These are phyloP conservation scores for Phytophthora ohioensis DNA, from an alignment of 352 stramenopile genomes.

Conservation along the genomic window DNA sequence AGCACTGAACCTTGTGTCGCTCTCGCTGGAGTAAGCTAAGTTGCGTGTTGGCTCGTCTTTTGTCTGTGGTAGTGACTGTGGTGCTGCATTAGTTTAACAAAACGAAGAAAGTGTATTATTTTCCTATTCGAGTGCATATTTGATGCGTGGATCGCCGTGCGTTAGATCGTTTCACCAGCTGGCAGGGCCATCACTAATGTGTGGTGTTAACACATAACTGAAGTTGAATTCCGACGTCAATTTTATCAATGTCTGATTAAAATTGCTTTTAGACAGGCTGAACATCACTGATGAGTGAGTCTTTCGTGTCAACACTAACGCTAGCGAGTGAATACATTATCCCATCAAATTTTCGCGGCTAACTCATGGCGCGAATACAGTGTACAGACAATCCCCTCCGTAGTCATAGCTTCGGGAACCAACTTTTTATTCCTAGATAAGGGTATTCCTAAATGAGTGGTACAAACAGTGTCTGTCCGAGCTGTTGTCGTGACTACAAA, in stretches of 20 bases:
- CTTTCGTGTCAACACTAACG: not conserved
- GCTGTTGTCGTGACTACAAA: no score
- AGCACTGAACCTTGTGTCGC: constrained; percentile 44
- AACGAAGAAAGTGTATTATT: constrained; percentile 34
- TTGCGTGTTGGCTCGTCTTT: constrained; percentile 21
- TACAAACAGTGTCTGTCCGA: no score
- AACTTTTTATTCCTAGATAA: no score
- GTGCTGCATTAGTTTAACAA: constrained; percentile 24
- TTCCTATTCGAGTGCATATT: constrained; percentile 13
- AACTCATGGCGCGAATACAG: no score
- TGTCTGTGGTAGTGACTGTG: not conserved
- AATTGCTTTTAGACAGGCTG: constrained; percentile 8
- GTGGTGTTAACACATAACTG: constrained; percentile 5
- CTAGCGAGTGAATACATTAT: not conserved
- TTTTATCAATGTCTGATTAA: constrained; percentile 21
- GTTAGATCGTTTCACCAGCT: constrained; percentile 16
- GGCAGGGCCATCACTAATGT: constrained; percentile 19
- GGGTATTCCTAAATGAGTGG: no score
- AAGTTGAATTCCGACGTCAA: constrained; percentile 30
- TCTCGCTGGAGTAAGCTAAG: constrained; percentile 28
- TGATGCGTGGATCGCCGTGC: constrained; percentile 20
- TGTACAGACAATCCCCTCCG: no score
- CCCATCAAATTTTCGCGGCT: not conserved
- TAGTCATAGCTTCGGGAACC: no score
- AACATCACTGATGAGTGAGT: constrained; percentile 17